Evolutionary conservation across 495 filamentous ascomycete genomes (phyloP), one percentile per base, ranked within the genome.

Genomic region (Podospora pseudocomata): DNA sequence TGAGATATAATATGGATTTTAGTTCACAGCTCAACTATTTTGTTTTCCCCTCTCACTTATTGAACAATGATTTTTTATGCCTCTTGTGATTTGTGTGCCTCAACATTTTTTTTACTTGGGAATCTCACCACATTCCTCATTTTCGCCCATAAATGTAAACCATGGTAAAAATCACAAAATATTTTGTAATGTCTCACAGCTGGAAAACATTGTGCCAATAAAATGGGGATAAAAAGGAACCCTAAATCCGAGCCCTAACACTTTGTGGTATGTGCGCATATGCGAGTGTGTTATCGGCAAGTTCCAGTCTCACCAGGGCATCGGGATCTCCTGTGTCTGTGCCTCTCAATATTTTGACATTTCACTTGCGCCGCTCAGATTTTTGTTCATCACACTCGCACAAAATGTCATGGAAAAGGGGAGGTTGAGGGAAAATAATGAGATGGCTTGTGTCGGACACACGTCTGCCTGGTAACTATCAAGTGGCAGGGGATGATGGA

Each of bases 11-110:
- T 26, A 58, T 58, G 39, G 39, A 13, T 58, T 26, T 26, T 26
- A 19, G 23, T 19, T 58, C 55, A 58, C 55, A 58, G n/a, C 55
- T 20, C 55, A 58, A 56, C n/a, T 58, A 58, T 58, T 58, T 58
- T 19, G 15, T 49, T 49, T 16, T 49, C 39, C 9, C 13, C 39
- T 49, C 39, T 32, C 30, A 32, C 23, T 32, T 4, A 13, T 18
- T 11, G 13, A 49, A 49, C 0, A 9, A 49, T 49, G 0, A 49
- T 49, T 23, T 23, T 23, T 23, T 0, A 23, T 2, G 23, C 23
- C 39, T 49, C 7, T 49, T 49, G 15, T 11, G 39, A 32, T 32
- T 4, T 32, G 30, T 32, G 30, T 32, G 4, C 30, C 3, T 32
- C 30, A 32, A 16, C 39, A 49, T 9, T 49, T 49, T 49, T 23